A percentile compares a stretch with the other conserved stretches of the same genome.
Evolutionary conservation across 768 basidiomycete species (phyloP).

Genomic region (Lentinula detonsa): DNA sequence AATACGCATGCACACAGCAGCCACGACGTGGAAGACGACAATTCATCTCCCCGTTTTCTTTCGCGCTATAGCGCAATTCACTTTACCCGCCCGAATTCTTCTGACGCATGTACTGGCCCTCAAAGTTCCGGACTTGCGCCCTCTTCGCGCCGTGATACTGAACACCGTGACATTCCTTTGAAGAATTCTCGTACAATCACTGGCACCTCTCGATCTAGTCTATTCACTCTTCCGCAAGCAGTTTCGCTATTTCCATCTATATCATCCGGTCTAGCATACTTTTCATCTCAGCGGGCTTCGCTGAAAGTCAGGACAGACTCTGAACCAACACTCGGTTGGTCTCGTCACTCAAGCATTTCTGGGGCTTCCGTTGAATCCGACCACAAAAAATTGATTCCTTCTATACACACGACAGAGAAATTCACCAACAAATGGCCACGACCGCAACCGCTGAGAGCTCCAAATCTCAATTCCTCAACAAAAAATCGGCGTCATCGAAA

Average conservation of each 20-base stretch:
- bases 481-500: background rate
- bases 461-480: background rate
- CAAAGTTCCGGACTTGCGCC: background rate
- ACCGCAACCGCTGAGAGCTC: background rate
- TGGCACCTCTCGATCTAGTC: background rate
- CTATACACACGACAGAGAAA: slow-evolving; percentile 2
- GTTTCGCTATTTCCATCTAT: background rate
- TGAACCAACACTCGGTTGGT: background rate
- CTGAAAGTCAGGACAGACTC: background rate
- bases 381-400: background rate
- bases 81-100: background rate
- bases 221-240: background rate
- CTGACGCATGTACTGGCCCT: background rate
- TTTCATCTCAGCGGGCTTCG: background rate
- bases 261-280: background rate
- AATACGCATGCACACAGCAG: background rate
- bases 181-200: background rate
- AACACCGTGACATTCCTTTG: background rate
- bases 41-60: background rate
- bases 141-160: background rate
- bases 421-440: slow-evolving; percentile 12
- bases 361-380: background rate
- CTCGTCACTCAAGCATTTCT: background rate
- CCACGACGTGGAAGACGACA: background rate
- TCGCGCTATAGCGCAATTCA: background rate